These are phyloP conservation scores for Parascedosporium putredinis DNA, from an alignment of 2,329 filamentous ascomycete species.

Conservation along the genomic window DNA sequence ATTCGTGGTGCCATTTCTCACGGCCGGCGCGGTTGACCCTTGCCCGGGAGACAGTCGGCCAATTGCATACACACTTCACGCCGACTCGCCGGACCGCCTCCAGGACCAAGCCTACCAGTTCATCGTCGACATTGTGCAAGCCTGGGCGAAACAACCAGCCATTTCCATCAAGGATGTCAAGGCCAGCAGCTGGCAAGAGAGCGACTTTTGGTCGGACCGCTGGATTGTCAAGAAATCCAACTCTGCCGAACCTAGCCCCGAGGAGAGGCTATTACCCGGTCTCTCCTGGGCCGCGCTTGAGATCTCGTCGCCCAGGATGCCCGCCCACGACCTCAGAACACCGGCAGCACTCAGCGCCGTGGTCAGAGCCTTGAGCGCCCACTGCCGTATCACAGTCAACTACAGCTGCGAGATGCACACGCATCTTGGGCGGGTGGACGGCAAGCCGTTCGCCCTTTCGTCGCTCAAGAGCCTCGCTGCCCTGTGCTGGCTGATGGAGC, in stretches of 20 bases:
- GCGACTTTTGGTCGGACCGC: slow-evolving; percentile 23
- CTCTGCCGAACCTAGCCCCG: slow-evolving; percentile 22
- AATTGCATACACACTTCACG: slow-evolving; percentile 2
- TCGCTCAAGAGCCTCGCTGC: slow-evolving; percentile 25
- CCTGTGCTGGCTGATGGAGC: slow-evolving; percentile 26
- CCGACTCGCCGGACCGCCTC: slow-evolving; percentile 6
- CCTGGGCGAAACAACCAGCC: slow-evolving; percentile 15
- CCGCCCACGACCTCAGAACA: slow-evolving; percentile 15
- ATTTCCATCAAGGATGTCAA: slow-evolving; percentile 19
- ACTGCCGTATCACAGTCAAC: slow-evolving; percentile 22
- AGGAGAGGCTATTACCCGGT: slow-evolving; percentile 15
- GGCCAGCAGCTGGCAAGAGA: slow-evolving; percentile 14
- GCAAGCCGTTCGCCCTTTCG: slow-evolving; percentile 18
- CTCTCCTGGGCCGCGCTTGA: slow-evolving; percentile 25
- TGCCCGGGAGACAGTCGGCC: slow-evolving; percentile 10
- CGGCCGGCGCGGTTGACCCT: background rate
- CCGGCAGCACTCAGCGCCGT: slow-evolving; percentile 15
- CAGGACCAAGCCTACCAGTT: slow-evolving; percentile 15
- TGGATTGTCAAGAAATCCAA: slow-evolving; percentile 32
- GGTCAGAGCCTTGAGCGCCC: slow-evolving; percentile 14
- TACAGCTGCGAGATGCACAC: slow-evolving; percentile 29
- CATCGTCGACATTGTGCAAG: slow-evolving; percentile 17
- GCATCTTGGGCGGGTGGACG: slow-evolving; percentile 26
- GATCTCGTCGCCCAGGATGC: slow-evolving; percentile 25
- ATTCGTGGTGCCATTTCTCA: slow-evolving; percentile 19